Evolutionary conservation across 2,329 filamentous ascomycete species (phyloP).

Genomic region (Apiospora koreana): DNA sequence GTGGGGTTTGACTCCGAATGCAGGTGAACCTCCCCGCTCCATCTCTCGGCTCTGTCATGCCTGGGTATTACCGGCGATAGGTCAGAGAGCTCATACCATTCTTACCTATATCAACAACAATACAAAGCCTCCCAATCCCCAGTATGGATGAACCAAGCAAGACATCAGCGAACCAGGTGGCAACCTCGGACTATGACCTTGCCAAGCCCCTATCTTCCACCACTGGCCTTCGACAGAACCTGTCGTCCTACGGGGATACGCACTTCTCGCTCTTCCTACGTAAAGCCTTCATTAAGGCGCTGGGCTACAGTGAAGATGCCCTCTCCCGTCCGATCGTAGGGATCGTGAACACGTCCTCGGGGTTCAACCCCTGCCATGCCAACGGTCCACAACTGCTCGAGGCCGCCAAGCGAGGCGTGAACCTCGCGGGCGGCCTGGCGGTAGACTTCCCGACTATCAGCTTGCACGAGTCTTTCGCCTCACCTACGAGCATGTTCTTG

Average conservation of each 20-base stretch:
- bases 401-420: slow-evolving; percentile 67
- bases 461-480: slow-evolving; percentile 68
- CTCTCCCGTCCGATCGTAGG: slow-evolving; percentile 72
- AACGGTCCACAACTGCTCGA: slow-evolving; percentile 73
- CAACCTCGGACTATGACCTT: slow-evolving; percentile 60
- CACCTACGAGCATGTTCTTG: slow-evolving; percentile 74
- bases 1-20: background rate
- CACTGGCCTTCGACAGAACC: slow-evolving; percentile 61
- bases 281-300: slow-evolving; percentile 76
- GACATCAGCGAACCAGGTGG: background rate
- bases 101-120: background rate
- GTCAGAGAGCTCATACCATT: background rate
- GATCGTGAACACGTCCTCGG: slow-evolving; percentile 72
- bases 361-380: slow-evolving; percentile 75
- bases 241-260: slow-evolving; percentile 70
- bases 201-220: slow-evolving; percentile 48
- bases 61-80: background rate
- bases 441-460: slow-evolving; percentile 76
- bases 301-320: slow-evolving; percentile 72
- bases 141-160: background rate
- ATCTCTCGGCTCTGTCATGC: background rate
- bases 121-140: too few relatives aligned
- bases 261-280: slow-evolving; percentile 76
- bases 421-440: slow-evolving; percentile 66
- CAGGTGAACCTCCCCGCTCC: background rate